These are phyloP conservation scores for Abortiporus biennis DNA, from an alignment of 1,284 basidiomycete species.

Conservation along the genomic window DNA sequence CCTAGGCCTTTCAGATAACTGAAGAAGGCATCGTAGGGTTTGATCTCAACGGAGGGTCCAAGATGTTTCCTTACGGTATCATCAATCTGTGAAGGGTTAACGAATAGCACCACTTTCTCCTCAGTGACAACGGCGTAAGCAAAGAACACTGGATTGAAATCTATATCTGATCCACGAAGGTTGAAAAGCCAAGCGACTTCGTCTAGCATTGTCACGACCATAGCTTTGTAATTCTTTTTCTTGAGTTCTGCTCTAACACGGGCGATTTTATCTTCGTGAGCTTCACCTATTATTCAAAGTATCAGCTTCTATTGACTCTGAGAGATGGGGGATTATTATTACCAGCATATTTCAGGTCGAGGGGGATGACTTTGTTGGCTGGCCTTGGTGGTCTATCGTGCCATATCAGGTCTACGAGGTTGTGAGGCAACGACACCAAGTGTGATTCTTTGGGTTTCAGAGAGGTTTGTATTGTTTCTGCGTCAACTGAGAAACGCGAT, in stretches of 20 bases:
- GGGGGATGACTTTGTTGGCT: slow-evolving; percentile 61
- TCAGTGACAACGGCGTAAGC: slow-evolving; percentile 81
- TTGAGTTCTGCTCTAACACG: slow-evolving; percentile 58
- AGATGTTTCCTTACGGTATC: slow-evolving; percentile 55
- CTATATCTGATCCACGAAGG: slow-evolving; percentile 88
- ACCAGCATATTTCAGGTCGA: slow-evolving; percentile 69
- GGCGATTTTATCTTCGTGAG: slow-evolving; percentile 62
- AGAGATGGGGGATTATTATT: slow-evolving; percentile 5
- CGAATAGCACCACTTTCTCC: slow-evolving; percentile 67
- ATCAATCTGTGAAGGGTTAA: slow-evolving; percentile 62
- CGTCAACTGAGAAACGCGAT: slow-evolving; percentile 42
- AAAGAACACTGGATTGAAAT: slow-evolving; percentile 97
- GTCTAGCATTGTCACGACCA: slow-evolving; percentile 80
- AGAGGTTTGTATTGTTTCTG: slow-evolving; percentile 46
- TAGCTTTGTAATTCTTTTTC: slow-evolving; percentile 60
- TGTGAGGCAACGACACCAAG: slow-evolving; percentile 60
- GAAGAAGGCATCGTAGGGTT: slow-evolving; percentile 70
- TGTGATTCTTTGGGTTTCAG: slow-evolving; percentile 47
- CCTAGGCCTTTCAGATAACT: slow-evolving; percentile 50
- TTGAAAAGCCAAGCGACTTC: slow-evolving; percentile 96
- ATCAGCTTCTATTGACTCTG: background rate
- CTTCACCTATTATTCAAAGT: slow-evolving; percentile 43
- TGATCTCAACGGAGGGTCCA: slow-evolving; percentile 55
- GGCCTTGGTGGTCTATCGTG: slow-evolving; percentile 66
- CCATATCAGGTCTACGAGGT: slow-evolving; percentile 88